These are phyloP conservation scores for Helichrysum umbraculigerum DNA, from an alignment of 129 eudicot genomes.

Conservation along the genomic window DNA sequence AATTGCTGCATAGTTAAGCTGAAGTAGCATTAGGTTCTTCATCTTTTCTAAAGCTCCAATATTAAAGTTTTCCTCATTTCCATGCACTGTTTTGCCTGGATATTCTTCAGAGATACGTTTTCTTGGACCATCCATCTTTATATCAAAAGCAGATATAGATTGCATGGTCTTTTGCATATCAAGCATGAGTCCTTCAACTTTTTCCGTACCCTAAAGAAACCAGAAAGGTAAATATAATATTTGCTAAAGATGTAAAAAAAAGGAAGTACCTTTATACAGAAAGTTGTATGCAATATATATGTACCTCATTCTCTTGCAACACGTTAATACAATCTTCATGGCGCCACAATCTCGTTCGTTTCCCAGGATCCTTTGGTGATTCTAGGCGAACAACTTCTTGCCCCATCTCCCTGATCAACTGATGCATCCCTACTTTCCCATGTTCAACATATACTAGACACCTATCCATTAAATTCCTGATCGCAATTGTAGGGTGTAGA, in stretches of 20 bases:
- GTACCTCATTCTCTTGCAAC: no score
- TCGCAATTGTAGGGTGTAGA: conserved; percentile 10
- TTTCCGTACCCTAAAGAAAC: conserved; percentile 3
- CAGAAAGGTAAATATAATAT: not conserved
- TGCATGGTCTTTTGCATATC: not conserved
- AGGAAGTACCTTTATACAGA: no score
- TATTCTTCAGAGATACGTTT: not conserved
- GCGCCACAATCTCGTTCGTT: no score
- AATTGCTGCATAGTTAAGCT: conserved; percentile 1
- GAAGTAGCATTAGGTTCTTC: conserved; percentile 29
- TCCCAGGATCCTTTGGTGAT: conserved; percentile 23
- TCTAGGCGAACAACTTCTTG: conserved; percentile 30
- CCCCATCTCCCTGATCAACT: conserved; percentile 28
- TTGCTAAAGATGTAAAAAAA: not conserved
- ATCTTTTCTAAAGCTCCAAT: conserved; percentile 15
- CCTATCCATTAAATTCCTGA: conserved; percentile 24
- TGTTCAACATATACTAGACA: conserved; percentile 1
- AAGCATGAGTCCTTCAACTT: conserved; percentile 12
- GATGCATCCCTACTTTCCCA: conserved; percentile 28
- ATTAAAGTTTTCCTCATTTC: not conserved
- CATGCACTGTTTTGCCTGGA: not conserved
- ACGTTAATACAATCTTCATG: no score
- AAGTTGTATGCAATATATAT: not conserved
- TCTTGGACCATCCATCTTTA: not conserved
- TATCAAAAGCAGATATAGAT: not conserved